A percentile compares a stretch with the other conserved stretches of the same genome.
Conservation (phyloP, 176 grass and related monocot genomes). For the Poa pratensis region DNA sequence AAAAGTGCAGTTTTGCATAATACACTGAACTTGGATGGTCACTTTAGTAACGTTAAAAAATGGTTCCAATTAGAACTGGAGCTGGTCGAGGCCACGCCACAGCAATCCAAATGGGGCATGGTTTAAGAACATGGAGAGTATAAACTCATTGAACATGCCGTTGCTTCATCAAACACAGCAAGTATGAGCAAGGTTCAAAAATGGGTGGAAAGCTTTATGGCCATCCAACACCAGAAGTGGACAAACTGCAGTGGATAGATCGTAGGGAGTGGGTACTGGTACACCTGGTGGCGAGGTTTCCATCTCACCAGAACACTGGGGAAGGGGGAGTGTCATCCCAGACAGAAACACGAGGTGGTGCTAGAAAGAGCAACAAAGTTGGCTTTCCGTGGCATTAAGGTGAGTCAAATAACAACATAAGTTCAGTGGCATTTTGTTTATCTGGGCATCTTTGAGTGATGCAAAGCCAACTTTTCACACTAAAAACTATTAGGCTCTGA, state of each 20-base stretch:
- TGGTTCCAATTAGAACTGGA: neutral
- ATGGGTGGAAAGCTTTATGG: neutral
- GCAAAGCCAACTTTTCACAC: neutral
- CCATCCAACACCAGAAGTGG: neutral
- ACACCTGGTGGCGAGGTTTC: neutral
- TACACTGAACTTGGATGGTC: neutral
- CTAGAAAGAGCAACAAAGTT: neutral
- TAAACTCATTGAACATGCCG: neutral
- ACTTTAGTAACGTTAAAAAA: neutral
- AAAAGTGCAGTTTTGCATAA: neutral
- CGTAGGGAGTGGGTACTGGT: neutral
- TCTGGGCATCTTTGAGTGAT: neutral
- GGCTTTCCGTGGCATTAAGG: neutral
- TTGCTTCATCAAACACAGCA: neutral
- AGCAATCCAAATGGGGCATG: neutral
- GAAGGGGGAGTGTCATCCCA: neutral
- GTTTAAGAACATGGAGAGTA: neutral
- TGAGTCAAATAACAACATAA: neutral
- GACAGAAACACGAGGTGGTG: neutral
- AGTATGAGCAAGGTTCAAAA: neutral
- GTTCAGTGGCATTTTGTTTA: neutral
- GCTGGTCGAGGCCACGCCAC: neutral
- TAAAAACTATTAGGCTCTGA: slow-evolving; percentile 2
- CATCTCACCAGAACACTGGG: neutral
- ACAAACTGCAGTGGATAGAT: neutral